These are phyloP conservation scores for Gossypium davidsonii DNA, from an alignment of 441 rosid species.

Conservation along the genomic window DNA sequence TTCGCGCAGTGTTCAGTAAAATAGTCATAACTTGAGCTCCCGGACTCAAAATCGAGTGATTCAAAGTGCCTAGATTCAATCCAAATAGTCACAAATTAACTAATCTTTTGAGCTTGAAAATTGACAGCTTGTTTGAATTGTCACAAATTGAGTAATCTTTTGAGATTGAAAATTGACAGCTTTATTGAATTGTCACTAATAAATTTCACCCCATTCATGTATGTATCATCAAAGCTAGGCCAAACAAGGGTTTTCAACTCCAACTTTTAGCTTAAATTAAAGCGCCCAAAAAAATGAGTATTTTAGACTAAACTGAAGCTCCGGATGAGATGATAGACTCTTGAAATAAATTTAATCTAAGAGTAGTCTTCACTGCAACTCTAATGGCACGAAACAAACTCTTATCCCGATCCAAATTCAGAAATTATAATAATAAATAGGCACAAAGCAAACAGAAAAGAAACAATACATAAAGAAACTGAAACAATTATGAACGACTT, in stretches of 20 bases:
- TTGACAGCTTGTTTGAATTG: too few relatives aligned
- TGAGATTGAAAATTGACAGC: too few relatives aligned
- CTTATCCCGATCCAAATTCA: constrained; percentile 1
- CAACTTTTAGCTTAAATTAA: not conserved
- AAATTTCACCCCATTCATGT: too few relatives aligned
- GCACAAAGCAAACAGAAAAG: not conserved
- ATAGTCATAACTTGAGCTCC: too few relatives aligned
- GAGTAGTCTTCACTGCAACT: not conserved
- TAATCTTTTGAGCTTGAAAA: too few relatives aligned
- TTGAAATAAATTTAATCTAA: not conserved
- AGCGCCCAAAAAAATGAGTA: not conserved
- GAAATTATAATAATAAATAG: not conserved
- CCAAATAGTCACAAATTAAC: too few relatives aligned
- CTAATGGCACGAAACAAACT: not conserved
- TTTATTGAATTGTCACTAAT: too few relatives aligned
- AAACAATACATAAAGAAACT: not conserved
- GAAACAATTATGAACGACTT: not conserved
- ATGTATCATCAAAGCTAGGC: not conserved
- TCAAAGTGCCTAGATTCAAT: too few relatives aligned
- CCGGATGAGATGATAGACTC: not conserved
- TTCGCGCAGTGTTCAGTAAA: too few relatives aligned
- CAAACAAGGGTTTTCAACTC: not conserved
- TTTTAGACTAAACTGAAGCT: not conserved
- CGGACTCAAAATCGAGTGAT: too few relatives aligned
- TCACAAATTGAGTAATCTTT: too few relatives aligned